These are phyloP conservation scores for Castanea mollissima DNA, from an alignment of 306 rosid genomes.

Conservation along the genomic window DNA sequence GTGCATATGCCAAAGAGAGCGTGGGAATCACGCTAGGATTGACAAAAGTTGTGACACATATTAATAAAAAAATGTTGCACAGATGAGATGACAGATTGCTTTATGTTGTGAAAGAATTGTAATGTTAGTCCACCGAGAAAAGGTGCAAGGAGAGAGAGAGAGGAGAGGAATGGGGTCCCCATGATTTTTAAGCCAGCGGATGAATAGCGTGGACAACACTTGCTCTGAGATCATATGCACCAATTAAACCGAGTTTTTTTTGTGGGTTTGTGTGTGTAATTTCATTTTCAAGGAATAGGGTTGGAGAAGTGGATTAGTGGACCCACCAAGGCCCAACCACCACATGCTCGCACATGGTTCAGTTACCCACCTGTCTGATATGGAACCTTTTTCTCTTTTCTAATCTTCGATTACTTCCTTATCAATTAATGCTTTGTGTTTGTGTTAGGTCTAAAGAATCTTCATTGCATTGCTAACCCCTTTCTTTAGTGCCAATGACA, in stretches of 20 bases:
- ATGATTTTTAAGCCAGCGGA: background rate
- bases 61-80: background rate
- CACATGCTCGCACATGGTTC: slow-evolving; percentile 61
- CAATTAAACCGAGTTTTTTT: background rate
- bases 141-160: background rate
- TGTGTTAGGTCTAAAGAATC: slow-evolving; percentile 25
- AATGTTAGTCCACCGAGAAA: background rate
- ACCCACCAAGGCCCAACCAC: slow-evolving; percentile 48
- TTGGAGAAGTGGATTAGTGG: slow-evolving; percentile 50
- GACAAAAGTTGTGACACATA: background rate
- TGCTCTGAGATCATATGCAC: background rate
- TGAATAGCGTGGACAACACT: background rate
- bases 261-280: background rate
- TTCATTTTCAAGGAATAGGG: slow-evolving; percentile 23
- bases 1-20: slow-evolving; percentile 4
- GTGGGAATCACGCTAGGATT: slow-evolving; percentile 28
- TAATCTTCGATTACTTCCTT: slow-evolving; percentile 29
- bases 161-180: background rate
- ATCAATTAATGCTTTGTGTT: slow-evolving; percentile 29
- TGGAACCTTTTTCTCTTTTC: slow-evolving; percentile 16
- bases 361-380: slow-evolving; percentile 37
- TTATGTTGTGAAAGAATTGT: slow-evolving; percentile 17
- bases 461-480: background rate
- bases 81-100: background rate
- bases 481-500: background rate